These are phyloP conservation scores for Psilocybe mexicana DNA, from an alignment of 1,284 basidiomycete genomes.

Conservation along the genomic window DNA sequence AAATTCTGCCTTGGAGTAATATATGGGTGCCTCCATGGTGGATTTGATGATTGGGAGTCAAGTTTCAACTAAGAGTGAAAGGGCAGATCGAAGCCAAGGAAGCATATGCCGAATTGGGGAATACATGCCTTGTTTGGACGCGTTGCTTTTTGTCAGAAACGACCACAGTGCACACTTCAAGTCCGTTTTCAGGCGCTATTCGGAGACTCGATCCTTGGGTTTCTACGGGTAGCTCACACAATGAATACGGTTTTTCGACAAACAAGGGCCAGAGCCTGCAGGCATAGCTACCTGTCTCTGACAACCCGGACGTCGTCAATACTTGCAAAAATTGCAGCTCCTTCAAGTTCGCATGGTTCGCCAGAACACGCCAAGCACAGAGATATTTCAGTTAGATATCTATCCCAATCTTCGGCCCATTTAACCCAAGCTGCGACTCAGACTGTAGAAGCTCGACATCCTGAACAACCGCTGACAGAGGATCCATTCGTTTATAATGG, in stretches of 20 bases:
- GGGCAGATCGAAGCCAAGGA: neutral
- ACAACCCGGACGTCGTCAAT: neutral
- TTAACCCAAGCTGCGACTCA: constrained; percentile 8
- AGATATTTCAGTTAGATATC: constrained; percentile 9
- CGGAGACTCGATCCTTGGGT: too few species aligned
- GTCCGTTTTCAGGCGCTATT: neutral
- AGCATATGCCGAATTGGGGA: constrained; percentile 2
- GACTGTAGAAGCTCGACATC: constrained; percentile 6
- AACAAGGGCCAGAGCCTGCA: neutral
- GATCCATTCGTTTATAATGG: constrained; percentile 45
- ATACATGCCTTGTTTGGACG: constrained; percentile 12
- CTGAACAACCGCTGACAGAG: constrained; percentile 9
- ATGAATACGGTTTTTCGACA: constrained; percentile 6
- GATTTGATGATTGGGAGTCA: neutral
- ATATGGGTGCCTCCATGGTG: constrained; percentile 68
- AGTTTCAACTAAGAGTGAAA: neutral
- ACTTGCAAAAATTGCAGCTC: neutral
- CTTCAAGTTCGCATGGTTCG: neutral
- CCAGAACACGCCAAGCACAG: neutral
- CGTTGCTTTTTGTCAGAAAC: neutral
- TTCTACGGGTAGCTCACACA: neutral
- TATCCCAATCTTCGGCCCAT: constrained; percentile 16
- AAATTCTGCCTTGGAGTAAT: constrained; percentile 75
- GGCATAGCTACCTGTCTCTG: neutral
- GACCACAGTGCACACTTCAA: too few species aligned